Conservation (phyloP, 768 basidiomycete species). For the Polyporus arcularius region DNA sequence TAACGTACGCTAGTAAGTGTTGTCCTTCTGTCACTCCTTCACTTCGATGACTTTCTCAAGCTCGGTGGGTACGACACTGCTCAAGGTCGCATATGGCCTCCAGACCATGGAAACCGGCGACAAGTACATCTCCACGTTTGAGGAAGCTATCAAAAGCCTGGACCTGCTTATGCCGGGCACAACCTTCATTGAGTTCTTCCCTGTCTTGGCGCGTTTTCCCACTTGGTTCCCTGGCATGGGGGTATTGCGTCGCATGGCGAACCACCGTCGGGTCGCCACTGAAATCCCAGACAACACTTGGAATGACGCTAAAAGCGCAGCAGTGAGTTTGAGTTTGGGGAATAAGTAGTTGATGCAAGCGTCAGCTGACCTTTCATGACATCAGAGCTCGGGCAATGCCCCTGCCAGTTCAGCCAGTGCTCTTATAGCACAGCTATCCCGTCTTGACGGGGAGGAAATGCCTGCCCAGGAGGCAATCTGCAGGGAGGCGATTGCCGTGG, state of each 20-base stretch:
- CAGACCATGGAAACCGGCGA: neutral
- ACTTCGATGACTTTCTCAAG: too few relatives aligned
- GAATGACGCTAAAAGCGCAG: slow-evolving; percentile 50
- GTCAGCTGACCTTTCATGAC: neutral
- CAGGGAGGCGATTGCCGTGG: neutral
- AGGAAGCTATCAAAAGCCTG: neutral
- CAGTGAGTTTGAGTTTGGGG: slow-evolving; percentile 31
- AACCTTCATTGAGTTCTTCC: slow-evolving; percentile 29
- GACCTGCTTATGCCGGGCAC: slow-evolving; percentile 18
- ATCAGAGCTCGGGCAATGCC: neutral
- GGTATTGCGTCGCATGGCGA: slow-evolving; percentile 56
- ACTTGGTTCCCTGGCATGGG: slow-evolving; percentile 63
- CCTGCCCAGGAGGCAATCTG: neutral
- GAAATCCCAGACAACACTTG: slow-evolving; percentile 64
- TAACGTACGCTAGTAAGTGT: too few relatives aligned
- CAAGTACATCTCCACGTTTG: slow-evolving; percentile 8
- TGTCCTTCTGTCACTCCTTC: too few relatives aligned
- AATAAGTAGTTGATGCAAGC: too few relatives aligned
- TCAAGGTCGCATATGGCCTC: neutral
- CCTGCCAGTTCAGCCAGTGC: neutral
- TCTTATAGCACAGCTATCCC: neutral
- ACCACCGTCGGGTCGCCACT: slow-evolving; percentile 60
- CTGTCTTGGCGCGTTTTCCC: slow-evolving; percentile 51
- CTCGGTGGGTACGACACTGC: neutral
- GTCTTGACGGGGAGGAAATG: neutral